A percentile compares a stretch with the other conserved stretches of the same genome.
Evolutionary conservation across 1,139 yeast genomes (phyloP).

Genomic region (Zygoascus meyerae): DNA sequence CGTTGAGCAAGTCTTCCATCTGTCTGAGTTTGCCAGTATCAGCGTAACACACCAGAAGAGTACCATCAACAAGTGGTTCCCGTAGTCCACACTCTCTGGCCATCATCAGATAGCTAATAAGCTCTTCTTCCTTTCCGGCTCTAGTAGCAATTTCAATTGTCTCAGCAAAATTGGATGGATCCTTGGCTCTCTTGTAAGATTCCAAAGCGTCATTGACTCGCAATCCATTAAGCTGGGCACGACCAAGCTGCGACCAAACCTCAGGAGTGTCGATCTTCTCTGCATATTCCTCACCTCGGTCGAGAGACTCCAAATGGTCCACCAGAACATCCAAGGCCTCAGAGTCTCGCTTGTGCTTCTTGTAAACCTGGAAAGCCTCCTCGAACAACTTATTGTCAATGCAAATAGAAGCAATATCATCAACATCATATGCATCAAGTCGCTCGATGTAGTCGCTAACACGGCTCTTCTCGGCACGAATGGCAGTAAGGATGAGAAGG

Average conservation of each 20-base stretch:
- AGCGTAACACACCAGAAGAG: constrained; percentile 82
- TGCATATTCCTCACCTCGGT: constrained; percentile 91
- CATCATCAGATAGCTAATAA: constrained; percentile 80
- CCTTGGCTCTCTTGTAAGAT: constrained; percentile 77
- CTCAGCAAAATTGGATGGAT: constrained; percentile 83
- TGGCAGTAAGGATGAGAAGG: constrained; percentile 83
- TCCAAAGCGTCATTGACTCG: constrained; percentile 88
- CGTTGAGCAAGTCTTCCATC: constrained; percentile 76
- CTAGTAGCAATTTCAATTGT: constrained; percentile 94
- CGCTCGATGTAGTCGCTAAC: constrained; percentile 82
- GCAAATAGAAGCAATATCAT: constrained; percentile 90
- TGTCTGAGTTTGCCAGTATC: constrained; percentile 68
- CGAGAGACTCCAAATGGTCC: constrained; percentile 88
- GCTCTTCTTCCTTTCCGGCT: constrained; percentile 94
- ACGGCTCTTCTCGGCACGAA: constrained; percentile 87
- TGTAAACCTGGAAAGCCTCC: constrained; percentile 92
- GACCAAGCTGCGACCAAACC: constrained; percentile 93
- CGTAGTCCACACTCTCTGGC: constrained; percentile 82
- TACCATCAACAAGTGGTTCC: constrained; percentile 91
- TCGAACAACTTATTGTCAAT: constrained; percentile 82
- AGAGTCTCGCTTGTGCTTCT: constrained; percentile 69
- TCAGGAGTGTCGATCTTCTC: constrained; percentile 82
- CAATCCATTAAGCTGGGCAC: constrained; percentile 91
- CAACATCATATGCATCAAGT: constrained; percentile 85
- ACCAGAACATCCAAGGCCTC: constrained; percentile 88